Conservation (phyloP, 169 alveolate genomes). For the Perkinsus marinus region DNA sequence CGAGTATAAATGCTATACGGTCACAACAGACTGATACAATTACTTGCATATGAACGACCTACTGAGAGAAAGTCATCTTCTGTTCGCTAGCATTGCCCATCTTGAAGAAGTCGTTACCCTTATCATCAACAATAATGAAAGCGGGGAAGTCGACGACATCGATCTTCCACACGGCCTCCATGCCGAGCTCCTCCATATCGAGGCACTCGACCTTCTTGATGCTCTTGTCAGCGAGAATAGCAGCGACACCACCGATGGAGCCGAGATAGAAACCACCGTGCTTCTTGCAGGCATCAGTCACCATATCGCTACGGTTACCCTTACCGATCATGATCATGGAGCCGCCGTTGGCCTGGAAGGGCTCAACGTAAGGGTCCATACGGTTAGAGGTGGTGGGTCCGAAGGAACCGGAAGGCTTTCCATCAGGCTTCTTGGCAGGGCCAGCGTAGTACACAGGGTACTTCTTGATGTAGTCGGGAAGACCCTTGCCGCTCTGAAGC, state of each 20-base stretch:
- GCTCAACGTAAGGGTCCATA: constrained; percentile 63
- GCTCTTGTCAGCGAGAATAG: constrained; percentile 54
- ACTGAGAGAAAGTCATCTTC: neutral
- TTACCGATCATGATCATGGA: constrained; percentile 59
- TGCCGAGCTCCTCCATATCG: constrained; percentile 50
- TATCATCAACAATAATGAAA: constrained; percentile 61
- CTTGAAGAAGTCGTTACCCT: constrained; percentile 66
- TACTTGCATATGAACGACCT: neutral
- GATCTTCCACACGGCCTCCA: constrained; percentile 66
- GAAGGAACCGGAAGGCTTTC: constrained; percentile 61
- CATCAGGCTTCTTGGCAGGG: constrained; percentile 68
- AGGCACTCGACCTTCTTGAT: constrained; percentile 53
- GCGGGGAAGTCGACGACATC: constrained; percentile 74
- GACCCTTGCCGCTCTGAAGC: constrained; percentile 36
- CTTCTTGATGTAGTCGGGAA: constrained; percentile 58
- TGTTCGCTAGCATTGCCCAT: neutral
- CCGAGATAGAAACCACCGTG: constrained; percentile 64
- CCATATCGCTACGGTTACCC: constrained; percentile 53
- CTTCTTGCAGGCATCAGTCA: constrained; percentile 56
- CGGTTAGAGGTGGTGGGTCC: constrained; percentile 81
- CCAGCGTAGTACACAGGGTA: constrained; percentile 73
- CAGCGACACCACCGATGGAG: constrained; percentile 76
- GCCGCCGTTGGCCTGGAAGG: constrained; percentile 55
- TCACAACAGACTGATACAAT: too few relatives aligned
- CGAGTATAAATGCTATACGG: too few relatives aligned